Base-by-base conservation (phyloP, 768 basidiomycete genomes). In the Podaxis sp. region DNA sequence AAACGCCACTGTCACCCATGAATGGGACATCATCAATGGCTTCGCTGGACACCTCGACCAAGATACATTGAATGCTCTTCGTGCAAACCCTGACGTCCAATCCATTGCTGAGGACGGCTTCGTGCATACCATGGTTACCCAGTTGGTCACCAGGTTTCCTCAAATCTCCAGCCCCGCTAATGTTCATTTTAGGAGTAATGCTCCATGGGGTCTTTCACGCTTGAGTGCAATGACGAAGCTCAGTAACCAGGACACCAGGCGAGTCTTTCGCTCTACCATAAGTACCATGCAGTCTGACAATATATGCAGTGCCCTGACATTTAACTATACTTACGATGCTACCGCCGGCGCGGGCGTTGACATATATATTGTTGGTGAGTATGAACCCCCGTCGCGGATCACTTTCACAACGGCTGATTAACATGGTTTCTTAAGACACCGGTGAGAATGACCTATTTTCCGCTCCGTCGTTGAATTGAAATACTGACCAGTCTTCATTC, bases 291-390 rank as follows among this genome's bases (percentile, higher is more conserved):
- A 20, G 20, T 11, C 49, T 50, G 49, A 50, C 26, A 3, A 38
- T 3, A 28, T 48, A 11, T 4, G 22, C 50, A 68, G 66, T 17
- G 61, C 50, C 12, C 24, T 68, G 30, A 69, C 65, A 8, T 75
- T 68, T 56, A 66, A 58, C 2, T 69, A 68, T 58, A 68, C 59
- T 62, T 69, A 71, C 59, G 68, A 74, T 49, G 58, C 59, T 22
- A 56, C 67, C 30, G 76, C 73, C 10, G 77, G 77, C 20, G 40
- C 52, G 10, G 77, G 76, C 24, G 78, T 77, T 52, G 77, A 77
- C 64, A 73, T 80, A 62, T 79, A 76, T 62, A 67, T 79, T 63
- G 70, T 79, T 63, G 78, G 24, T 77, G 44, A 72, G 67, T 57
- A 24, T 17, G 8, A 22, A 24, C 33, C n/a, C 46, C 22, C 13